Evolutionary conservation across 192 early-diverging fungal species (phyloP), one percentile per base, ranked within the genome.

Genomic region (Gamsiella multidivaricata): DNA sequence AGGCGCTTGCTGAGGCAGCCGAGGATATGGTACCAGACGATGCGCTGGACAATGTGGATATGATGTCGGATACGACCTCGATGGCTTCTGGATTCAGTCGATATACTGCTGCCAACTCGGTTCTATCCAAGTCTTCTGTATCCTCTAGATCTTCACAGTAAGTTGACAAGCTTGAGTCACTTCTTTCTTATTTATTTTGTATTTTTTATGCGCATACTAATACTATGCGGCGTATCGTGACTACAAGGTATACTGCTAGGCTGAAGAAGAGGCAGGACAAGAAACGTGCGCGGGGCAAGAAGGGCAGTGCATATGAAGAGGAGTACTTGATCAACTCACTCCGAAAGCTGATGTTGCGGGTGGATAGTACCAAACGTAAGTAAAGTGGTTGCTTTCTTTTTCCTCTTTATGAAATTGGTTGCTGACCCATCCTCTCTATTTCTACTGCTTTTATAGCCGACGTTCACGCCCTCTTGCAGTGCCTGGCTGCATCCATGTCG

Each of bases 11-110:
- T 10, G 83, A 87, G 17, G 70, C 80, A 7, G 76, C 68, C 4
- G 81, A 69, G 34, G 67, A 78, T 34, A 59, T 68, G 58, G 25
- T 53, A n/a, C 79, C 63, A 3, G 85, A 89, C 43, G 91, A 92
- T 42, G 69, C 82, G 22, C 66, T 94, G n/a, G 93, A 96, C 57
- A 91, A 94, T 71, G 85, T 97, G 14, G 97, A 99, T 71, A 89
- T 96, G 84, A 91, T 96, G 84, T 96, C 96, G 0, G 97, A 99
- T 71, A 97, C 97, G 7, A 92, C 93, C 5, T 96, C 94, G 6
- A 95, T 97, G 94, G 91, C 90, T 23, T 96, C 93, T 66, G 88
- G 90, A 51, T 92, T 93, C 64, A 97, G 92, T 47, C 88, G 91
- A 12, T 92, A 91, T 59, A 94, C 94, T 8, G 83, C 70, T 8